These are phyloP conservation scores for Ephemerocybe angulata DNA, from an alignment of 768 basidiomycete genomes.

Conservation along the genomic window DNA sequence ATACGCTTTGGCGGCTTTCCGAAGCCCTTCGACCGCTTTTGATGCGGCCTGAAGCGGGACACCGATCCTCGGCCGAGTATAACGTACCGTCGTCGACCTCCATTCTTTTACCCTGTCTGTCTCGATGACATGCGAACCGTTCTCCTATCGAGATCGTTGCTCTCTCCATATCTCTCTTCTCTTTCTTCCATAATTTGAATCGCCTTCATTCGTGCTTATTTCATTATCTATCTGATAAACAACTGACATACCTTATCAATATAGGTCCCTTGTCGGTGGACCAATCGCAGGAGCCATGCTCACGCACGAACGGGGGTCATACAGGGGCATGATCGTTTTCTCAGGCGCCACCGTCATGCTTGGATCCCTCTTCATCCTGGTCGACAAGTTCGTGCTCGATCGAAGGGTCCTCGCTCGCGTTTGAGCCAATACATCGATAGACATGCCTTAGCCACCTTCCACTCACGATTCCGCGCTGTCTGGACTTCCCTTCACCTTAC, in stretches of 20 bases:
- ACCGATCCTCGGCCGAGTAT: too few species aligned
- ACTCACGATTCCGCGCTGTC: not conserved
- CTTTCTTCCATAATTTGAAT: too few species aligned
- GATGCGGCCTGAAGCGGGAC: too few species aligned
- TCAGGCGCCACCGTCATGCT: conserved; percentile 55
- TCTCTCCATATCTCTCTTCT: not conserved
- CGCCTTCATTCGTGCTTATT: too few species aligned
- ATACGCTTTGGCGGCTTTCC: too few species aligned
- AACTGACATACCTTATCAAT: not conserved
- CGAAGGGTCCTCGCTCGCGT: conserved; percentile 42
- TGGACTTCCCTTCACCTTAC: not conserved
- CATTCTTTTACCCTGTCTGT: not conserved
- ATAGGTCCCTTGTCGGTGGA: conserved; percentile 59
- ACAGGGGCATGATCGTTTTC: conserved; percentile 53
- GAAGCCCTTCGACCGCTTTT: too few species aligned
- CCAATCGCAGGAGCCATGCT: conserved; percentile 62
- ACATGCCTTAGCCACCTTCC: not conserved
- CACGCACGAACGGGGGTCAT: conserved; percentile 37
- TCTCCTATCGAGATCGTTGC: not conserved
- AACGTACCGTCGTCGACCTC: too few species aligned
- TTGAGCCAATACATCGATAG: conserved; percentile 24
- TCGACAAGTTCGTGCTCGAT: conserved; percentile 46
- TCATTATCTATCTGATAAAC: not conserved
- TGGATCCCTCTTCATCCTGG: conserved; percentile 56
- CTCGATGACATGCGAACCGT: not conserved